Evolutionary conservation across 2,329 filamentous ascomycete species (phyloP), one percentile per base, ranked within the genome.

Genomic region (Aspergillus sp.): DNA sequence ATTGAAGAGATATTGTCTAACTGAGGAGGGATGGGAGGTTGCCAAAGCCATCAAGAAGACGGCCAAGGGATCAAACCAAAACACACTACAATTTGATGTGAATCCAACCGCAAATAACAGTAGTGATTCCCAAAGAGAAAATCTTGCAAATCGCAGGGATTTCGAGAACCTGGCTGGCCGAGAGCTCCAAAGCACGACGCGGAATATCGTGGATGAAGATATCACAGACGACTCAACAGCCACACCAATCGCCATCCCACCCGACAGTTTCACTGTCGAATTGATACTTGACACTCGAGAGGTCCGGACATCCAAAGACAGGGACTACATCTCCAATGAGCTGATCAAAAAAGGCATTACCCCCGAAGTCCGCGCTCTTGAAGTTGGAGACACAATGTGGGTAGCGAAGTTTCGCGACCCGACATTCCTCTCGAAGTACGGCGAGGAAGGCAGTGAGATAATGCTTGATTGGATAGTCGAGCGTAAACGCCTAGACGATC

Each of bases 391-490:
- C 68, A 86, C 85, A 0, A 82, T 91, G 58, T 95, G 90, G 90
- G 82, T 95, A 35, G 90, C 90, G 41, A 91, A 89, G 70, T 86
- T 84, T 66, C 80, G 86, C 64, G 83, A 90, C 58, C 76, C 84
- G 0, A 73, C 73, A 9, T 78, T 85, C 27, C 79, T 91, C 5
- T 66, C 79, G 2, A 78, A 77, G 4, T 76, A 83, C 51, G 87
- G 87, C 12, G 77, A 79, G 59, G 77, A 78, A 69, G 73, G 73
- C 14, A 86, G 87, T 15, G 90, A 93, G 70, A 75, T 93, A 12
- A 85, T 91, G 47, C 79, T 95, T 4, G 90, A 93, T 71, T 91
- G 87, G 81, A 90, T 95, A 45, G 83, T 92, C 1, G 90, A 95
- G 74, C 83, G 90, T 60, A 95, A 95, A 70, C 82, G 90, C 8